A percentile compares a stretch with the other conserved stretches of the same genome.
Evolutionary conservation across 345 rosid genomes (phyloP).

Genomic region (Cardamine chenopodiifolia): DNA sequence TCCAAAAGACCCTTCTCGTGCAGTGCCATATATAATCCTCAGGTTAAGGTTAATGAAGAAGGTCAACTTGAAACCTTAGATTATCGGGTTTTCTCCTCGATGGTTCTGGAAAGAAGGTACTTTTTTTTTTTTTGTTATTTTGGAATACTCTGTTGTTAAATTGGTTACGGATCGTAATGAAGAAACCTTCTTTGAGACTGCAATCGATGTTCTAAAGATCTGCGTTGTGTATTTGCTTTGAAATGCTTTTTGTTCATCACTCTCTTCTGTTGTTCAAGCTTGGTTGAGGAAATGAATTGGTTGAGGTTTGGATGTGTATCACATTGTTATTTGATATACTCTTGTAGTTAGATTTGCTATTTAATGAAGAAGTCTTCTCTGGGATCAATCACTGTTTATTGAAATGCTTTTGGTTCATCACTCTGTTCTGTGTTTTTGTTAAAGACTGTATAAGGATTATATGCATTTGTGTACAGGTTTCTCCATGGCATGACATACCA

Average conservation of each 20-base stretch:
- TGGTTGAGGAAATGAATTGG: neutral
- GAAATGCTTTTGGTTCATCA: neutral
- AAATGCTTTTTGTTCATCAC: neutral
- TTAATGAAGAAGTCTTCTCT: neutral
- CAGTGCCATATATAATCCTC: slow-evolving; percentile 60
- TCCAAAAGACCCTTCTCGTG: slow-evolving; percentile 65
- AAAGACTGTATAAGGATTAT: neutral
- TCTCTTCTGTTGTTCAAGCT: neutral
- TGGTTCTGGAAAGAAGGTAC: slow-evolving; percentile 72
- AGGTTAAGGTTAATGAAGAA: slow-evolving; percentile 63
- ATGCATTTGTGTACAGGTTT: slow-evolving; percentile 53
- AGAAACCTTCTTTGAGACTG: neutral
- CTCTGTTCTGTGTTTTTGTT: neutral
- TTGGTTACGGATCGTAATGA: neutral
- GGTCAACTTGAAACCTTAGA: slow-evolving; percentile 81
- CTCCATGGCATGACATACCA: slow-evolving; percentile 98
- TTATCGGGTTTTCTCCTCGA: slow-evolving; percentile 74
- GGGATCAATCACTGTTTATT: neutral
- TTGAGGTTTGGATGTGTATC: neutral
- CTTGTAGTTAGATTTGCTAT: neutral
- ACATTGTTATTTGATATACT: neutral
- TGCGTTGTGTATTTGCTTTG: neutral
- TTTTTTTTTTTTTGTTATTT: neutral
- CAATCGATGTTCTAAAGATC: neutral
- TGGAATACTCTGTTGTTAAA: neutral